Percentiles rank a stretch among this genome's conserved stretches.
These are phyloP conservation scores for Botryotinia narcissicola DNA, from an alignment of 2,329 filamentous ascomycete genomes.

Conservation along the genomic window DNA sequence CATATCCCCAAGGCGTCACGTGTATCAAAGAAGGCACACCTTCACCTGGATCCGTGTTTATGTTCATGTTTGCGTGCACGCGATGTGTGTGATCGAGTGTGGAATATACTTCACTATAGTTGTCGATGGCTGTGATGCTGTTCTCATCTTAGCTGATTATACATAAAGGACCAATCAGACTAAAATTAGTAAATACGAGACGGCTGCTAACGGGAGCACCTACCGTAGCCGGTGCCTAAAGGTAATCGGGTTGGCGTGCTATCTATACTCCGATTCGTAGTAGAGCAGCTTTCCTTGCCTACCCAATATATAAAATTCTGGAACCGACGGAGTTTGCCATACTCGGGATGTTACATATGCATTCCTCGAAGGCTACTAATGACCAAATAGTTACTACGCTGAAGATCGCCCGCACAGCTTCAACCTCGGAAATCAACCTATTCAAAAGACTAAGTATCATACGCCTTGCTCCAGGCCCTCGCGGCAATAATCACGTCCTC, in stretches of 20 bases:
- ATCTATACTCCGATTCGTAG: neutral
- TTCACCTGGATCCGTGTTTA: no score
- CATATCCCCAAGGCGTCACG: neutral
- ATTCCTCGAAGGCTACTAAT: neutral
- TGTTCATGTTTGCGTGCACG: neutral
- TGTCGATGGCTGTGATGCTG: no score
- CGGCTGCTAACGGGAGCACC: neutral
- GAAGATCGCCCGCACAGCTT: neutral
- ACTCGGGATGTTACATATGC: neutral
- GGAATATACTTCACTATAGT: rapidly evolving
- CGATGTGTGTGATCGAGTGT: no score
- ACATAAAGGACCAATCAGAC: neutral
- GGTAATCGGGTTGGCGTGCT: neutral
- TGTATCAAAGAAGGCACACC: neutral
- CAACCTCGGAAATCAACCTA: no score
- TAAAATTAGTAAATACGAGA: neutral
- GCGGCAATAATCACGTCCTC: no score
- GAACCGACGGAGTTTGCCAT: neutral
- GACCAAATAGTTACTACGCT: neutral
- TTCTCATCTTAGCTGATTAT: no score
- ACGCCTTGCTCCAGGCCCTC: no score
- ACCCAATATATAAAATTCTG: neutral
- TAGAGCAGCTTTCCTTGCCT: neutral
- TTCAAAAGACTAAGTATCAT: neutral
- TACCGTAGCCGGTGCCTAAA: neutral